These are phyloP conservation scores for Trichoderma pleuroti DNA, from an alignment of 2,329 filamentous ascomycete genomes.

Conservation along the genomic window DNA sequence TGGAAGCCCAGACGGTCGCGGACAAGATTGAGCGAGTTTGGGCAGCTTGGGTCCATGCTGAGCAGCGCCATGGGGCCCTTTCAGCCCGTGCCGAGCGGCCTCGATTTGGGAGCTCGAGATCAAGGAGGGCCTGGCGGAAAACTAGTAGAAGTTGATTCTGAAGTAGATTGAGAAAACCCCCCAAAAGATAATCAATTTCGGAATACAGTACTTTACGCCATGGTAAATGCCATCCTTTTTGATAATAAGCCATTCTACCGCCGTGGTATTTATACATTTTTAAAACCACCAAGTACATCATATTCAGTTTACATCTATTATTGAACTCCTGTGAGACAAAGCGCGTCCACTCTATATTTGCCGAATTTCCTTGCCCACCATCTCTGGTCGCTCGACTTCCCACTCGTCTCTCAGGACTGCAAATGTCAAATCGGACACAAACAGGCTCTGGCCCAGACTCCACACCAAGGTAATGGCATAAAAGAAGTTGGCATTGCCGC, in stretches of 20 bases:
- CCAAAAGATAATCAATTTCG: neutral
- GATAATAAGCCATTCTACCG: neutral
- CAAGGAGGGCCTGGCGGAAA: constrained; percentile 22
- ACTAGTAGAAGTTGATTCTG: constrained; percentile 36
- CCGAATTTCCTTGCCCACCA: constrained; percentile 80
- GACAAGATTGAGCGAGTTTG: constrained; percentile 41
- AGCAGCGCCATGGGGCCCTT: constrained; percentile 32
- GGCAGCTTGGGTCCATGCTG: constrained; percentile 47
- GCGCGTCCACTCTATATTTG: constrained; percentile 60
- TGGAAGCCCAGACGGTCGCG: constrained; percentile 37
- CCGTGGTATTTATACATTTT: neutral
- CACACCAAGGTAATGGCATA: constrained; percentile 99
- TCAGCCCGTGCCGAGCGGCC: constrained; percentile 19
- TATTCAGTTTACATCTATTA: neutral
- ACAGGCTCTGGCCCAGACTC: constrained; percentile 82
- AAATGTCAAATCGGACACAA: constrained; percentile 85
- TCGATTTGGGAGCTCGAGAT: constrained; percentile 1
- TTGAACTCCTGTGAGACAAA: neutral
- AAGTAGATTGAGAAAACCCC: constrained; percentile 35
- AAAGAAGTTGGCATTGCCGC: constrained; percentile 98
- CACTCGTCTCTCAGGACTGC: constrained; percentile 88
- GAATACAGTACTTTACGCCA: neutral
- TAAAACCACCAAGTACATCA: neutral
- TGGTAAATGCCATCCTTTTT: neutral
- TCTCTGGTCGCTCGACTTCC: constrained; percentile 87